Percentiles rank a stretch among this genome's conserved stretches.
phyloP scores from a whole-genome alignment of 148 eudicot genomes.

The Vaccinium macrocarpon region DNA sequence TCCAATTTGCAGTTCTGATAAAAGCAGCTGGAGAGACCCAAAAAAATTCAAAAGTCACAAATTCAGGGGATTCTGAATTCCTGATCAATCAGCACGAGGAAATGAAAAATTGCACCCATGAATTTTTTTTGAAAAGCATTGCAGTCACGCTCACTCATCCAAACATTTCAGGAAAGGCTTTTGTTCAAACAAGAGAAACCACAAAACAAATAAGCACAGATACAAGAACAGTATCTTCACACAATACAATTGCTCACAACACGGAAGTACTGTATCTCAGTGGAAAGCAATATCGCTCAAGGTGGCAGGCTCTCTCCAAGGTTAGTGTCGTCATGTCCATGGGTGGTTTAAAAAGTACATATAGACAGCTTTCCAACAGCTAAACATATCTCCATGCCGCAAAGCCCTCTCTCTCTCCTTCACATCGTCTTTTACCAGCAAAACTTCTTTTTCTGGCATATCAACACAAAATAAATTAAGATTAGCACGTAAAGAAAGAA shows the following conservation, averaged over 20 bases:
- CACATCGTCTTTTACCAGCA: conserved; percentile 49
- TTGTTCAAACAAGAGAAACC: neutral
- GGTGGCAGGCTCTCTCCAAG: conserved; percentile 1
- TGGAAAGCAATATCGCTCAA: neutral
- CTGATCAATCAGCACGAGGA: neutral
- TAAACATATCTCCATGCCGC: neutral
- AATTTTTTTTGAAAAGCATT: neutral
- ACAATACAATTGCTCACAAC: conserved; percentile 8
- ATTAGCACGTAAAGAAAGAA: neutral
- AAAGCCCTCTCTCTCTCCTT: neutral
- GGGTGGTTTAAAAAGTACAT: neutral
- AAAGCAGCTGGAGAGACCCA: neutral
- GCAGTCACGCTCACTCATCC: neutral
- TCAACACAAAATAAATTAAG: conserved; percentile 17
- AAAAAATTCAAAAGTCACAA: neutral
- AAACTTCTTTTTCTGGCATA: conserved; percentile 57
- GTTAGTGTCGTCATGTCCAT: neutral
- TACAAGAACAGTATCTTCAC: neutral
- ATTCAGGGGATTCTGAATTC: neutral
- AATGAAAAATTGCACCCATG: neutral
- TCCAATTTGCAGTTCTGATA: neutral
- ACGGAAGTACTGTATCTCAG: neutral
- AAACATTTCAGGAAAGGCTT: neutral
- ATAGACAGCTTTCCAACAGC: neutral
- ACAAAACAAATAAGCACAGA: neutral